phyloP scores from a whole-genome alignment of 2,329 filamentous ascomycete species.

The Beauveria brongniartii region DNA sequence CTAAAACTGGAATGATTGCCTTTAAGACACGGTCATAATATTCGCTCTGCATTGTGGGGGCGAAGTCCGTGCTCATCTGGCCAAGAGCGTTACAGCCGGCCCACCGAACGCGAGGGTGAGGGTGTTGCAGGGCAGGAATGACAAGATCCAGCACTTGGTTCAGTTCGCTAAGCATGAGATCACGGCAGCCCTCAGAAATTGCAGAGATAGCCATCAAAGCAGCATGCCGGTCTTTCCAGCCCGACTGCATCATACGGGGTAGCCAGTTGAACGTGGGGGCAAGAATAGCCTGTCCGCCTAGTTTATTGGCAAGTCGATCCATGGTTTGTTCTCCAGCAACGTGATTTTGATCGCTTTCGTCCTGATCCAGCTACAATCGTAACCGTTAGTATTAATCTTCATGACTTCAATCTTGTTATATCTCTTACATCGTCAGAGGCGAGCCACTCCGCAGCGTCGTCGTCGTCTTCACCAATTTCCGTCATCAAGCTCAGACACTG shows the following conservation, averaged over 20 bases:
- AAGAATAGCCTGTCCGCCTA: slow-evolving; percentile 87
- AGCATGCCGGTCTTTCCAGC: slow-evolving; percentile 92
- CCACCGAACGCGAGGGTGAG: slow-evolving; percentile 91
- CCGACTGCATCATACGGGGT: slow-evolving; percentile 93
- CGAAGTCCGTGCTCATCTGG: slow-evolving; percentile 99
- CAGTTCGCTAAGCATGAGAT: slow-evolving; percentile 90
- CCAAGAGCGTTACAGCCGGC: slow-evolving; percentile 97
- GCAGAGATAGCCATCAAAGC: slow-evolving; percentile 98
- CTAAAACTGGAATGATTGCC: slow-evolving; percentile 85
- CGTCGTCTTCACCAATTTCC: slow-evolving; percentile 87
- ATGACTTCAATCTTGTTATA: neutral
- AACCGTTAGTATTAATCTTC: slow-evolving; percentile 14
- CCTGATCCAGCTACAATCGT: slow-evolving; percentile 64
- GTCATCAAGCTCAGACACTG: slow-evolving; percentile 98
- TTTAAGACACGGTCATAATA: slow-evolving; percentile 83
- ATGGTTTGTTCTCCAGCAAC: slow-evolving; percentile 97
- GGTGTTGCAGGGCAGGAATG: slow-evolving; percentile 81
- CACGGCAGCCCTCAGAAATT: slow-evolving; percentile 93
- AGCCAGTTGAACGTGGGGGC: slow-evolving; percentile 95
- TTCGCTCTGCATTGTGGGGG: slow-evolving; percentile 94
- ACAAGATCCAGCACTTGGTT: slow-evolving; percentile 91
- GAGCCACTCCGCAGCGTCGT: slow-evolving; percentile 92
- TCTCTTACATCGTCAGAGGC: slow-evolving; percentile 73
- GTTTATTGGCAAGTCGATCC: slow-evolving; percentile 94
- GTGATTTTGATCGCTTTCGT: slow-evolving; percentile 95